Evolutionary conservation across 768 basidiomycete species (phyloP).

Genomic region (Xerocomellus chrysenteron): DNA sequence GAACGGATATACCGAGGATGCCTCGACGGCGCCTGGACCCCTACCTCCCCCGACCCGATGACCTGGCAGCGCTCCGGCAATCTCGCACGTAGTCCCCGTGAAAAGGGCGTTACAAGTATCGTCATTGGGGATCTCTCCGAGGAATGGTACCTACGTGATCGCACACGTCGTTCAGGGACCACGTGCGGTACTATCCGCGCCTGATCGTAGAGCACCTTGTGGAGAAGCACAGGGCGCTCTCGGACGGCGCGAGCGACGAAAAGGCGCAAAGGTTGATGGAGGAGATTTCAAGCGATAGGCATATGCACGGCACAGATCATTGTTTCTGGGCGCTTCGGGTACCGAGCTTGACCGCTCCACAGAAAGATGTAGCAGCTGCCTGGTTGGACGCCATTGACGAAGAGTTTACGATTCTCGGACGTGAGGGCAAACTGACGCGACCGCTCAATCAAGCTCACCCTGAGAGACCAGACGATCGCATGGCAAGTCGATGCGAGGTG

Average conservation of each 20-base stretch:
- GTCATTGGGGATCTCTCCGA: constrained; percentile 68
- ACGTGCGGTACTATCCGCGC: too few relatives aligned
- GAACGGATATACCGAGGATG: too few relatives aligned
- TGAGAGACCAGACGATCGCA: constrained; percentile 51
- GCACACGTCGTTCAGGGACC: too few relatives aligned
- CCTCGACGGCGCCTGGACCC: too few relatives aligned
- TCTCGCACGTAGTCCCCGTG: constrained; percentile 52
- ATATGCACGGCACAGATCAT: constrained; percentile 39
- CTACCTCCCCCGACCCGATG: constrained; percentile 42
- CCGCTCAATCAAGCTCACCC: constrained; percentile 43
- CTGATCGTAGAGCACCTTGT: too few relatives aligned
- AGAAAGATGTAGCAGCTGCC: constrained; percentile 47
- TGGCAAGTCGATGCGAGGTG: constrained; percentile 60
- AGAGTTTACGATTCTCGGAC: constrained; percentile 44
- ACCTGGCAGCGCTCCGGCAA: constrained; percentile 63
- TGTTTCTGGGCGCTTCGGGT: constrained; percentile 59
- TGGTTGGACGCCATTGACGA: constrained; percentile 56
- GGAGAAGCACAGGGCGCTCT: constrained; percentile 41
- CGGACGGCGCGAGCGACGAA: constrained; percentile 41
- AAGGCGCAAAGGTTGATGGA: constrained; percentile 53
- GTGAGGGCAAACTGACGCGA: constrained; percentile 28
- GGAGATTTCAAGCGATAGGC: constrained; percentile 52
- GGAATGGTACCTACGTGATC: too few relatives aligned
- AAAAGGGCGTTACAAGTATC: constrained; percentile 59
- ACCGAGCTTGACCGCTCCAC: constrained; percentile 45